A percentile compares a stretch with the other conserved stretches of the same genome.
Conservation (phyloP, 768 basidiomycete genomes). For the Podaxis sp. region DNA sequence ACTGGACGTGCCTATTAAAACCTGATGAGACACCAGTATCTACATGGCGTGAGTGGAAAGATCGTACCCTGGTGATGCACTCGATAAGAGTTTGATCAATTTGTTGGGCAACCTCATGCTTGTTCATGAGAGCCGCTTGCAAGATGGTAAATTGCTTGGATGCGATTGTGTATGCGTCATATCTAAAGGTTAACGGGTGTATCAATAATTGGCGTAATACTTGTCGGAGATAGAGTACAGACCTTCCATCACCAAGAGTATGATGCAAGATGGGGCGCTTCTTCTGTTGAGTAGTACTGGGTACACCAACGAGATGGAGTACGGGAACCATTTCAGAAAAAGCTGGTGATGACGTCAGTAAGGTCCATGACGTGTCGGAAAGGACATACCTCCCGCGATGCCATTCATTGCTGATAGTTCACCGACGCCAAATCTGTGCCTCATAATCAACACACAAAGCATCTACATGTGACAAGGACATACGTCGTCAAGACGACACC, state of each 20-base stretch:
- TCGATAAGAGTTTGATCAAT: slow-evolving; percentile 80
- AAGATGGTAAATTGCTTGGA: slow-evolving; percentile 73
- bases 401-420: slow-evolving; percentile 87
- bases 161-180: slow-evolving; percentile 76
- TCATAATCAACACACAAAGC: background rate
- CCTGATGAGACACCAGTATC: background rate
- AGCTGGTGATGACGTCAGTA: slow-evolving; percentile 35
- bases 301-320: slow-evolving; percentile 83
- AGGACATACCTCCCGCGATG: slow-evolving; percentile 62
- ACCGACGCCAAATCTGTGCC: slow-evolving; percentile 78
- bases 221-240: background rate
- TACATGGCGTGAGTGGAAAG: background rate
- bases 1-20: slow-evolving; percentile 70
- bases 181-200: slow-evolving; percentile 41
- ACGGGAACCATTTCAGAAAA: slow-evolving; percentile 89
- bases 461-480: background rate
- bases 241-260: slow-evolving; percentile 83
- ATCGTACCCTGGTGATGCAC: slow-evolving; percentile 56
- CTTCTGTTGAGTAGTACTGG: slow-evolving; percentile 71
- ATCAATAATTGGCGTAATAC: slow-evolving; percentile 21
- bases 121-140: slow-evolving; percentile 58
- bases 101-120: slow-evolving; percentile 56
- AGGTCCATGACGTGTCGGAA: background rate
- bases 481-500: slow-evolving; percentile 52
- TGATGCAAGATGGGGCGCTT: slow-evolving; percentile 77